A percentile compares a stretch with the other conserved stretches of the same genome.
phyloP scores from a whole-genome alignment of 2,329 filamentous ascomycete species.

The Colletotrichum nymphaeae region DNA sequence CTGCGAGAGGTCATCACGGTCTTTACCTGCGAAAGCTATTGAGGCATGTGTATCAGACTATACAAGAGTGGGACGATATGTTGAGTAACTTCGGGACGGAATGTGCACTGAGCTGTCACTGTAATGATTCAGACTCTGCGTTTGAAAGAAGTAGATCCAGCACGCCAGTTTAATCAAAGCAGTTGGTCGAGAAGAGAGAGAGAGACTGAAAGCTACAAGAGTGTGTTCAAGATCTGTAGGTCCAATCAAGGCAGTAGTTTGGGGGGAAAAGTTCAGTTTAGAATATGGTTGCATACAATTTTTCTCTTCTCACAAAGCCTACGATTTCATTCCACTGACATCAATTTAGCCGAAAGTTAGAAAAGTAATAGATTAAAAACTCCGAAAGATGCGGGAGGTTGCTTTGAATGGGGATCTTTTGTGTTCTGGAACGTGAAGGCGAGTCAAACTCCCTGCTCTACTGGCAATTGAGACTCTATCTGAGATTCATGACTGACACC shows the following conservation, averaged over 20 bases:
- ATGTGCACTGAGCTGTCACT: not conserved
- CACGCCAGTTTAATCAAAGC: not conserved
- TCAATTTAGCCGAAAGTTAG: not conserved
- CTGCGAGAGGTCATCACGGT: not conserved
- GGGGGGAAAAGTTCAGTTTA: too few species aligned
- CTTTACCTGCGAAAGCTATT: not conserved
- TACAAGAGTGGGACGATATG: slow-evolving; percentile 8
- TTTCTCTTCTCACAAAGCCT: too few species aligned
- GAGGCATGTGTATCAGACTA: slow-evolving; percentile 10
- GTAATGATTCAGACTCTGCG: not conserved
- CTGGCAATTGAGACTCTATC: not conserved
- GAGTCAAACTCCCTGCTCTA: not conserved
- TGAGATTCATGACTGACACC: not conserved
- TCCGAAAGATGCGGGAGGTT: not conserved
- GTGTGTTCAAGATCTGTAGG: too few species aligned
- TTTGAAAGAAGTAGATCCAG: not conserved
- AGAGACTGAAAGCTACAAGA: too few species aligned
- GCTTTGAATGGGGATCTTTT: not conserved
- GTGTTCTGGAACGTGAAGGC: not conserved
- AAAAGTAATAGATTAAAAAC: not conserved
- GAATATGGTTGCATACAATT: too few species aligned
- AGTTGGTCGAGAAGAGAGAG: too few species aligned
- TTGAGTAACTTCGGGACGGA: slow-evolving; percentile 1
- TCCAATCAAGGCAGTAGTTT: too few species aligned
- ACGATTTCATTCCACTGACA: rapidly evolving